A percentile compares a stretch with the other conserved stretches of the same genome.
phyloP scores from a whole-genome alignment of 164 flowering plant genomes.

The Tetrastigma voinierianum region DNA sequence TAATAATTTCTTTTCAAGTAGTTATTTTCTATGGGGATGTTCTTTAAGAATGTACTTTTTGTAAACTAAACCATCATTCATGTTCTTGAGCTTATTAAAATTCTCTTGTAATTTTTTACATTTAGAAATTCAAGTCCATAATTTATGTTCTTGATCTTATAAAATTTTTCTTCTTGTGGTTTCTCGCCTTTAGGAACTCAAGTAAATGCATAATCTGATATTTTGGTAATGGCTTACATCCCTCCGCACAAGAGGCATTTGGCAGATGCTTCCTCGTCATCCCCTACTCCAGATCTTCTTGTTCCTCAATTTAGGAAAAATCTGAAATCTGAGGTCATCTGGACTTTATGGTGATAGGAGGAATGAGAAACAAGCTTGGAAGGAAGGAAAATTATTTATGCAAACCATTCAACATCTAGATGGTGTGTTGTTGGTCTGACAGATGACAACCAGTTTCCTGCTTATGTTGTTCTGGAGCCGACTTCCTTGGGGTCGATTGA shows the following conservation, averaged over 20 bases:
- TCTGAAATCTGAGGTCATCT: constrained; percentile 12
- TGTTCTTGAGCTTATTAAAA: no score
- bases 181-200: no score
- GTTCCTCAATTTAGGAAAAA: constrained; percentile 19
- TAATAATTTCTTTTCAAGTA: no score
- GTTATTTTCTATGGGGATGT: no score
- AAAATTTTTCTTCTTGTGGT: no score
- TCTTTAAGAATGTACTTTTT: no score
- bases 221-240: constrained; percentile 43
- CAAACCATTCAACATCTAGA: constrained; percentile 21
- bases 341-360: constrained; percentile 1
- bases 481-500: constrained; percentile 29
- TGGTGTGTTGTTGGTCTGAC: constrained; percentile 33
- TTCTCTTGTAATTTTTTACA: no score
- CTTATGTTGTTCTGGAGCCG: constrained; percentile 32
- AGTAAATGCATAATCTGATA: no score
- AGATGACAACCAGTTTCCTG: constrained; percentile 26
- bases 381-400: constrained; percentile 27
- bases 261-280: constrained; percentile 13
- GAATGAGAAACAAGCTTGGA: constrained; percentile 4
- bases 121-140: no score
- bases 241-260: constrained; percentile 55
- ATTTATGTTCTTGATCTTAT: no score
- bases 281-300: constrained; percentile 26
- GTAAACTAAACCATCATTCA: no score